Percentiles rank a stretch among this genome's conserved stretches.
Conservation (phyloP, 2,329 filamentous ascomycete species). For the Phyllosticta citrichinensis region DNA sequence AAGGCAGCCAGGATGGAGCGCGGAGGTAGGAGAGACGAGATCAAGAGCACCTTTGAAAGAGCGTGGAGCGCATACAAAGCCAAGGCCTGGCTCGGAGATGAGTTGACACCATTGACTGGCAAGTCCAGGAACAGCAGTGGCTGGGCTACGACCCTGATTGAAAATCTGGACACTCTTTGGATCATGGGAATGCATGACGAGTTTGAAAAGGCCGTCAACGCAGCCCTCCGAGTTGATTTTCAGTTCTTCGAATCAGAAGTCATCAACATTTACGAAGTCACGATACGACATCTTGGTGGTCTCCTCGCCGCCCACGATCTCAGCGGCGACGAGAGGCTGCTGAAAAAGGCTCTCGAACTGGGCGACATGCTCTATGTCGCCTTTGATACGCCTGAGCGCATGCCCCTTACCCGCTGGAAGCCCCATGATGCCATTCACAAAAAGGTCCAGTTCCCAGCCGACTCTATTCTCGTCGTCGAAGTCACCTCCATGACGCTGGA, state of each 20-base stretch:
- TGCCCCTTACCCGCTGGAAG: conserved; percentile 53
- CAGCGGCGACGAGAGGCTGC: conserved; percentile 60
- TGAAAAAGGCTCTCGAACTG: conserved; percentile 70
- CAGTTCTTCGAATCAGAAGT: conserved; percentile 26
- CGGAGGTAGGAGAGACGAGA: conserved; percentile 25
- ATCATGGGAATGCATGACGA: conserved; percentile 40
- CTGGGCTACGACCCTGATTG: conserved; percentile 38
- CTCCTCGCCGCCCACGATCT: conserved; percentile 80
- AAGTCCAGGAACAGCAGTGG: conserved; percentile 32
- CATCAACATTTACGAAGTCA: conserved; percentile 42
- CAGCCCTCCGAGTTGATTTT: conserved; percentile 35
- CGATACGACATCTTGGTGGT: conserved; percentile 76
- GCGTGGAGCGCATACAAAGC: conserved; percentile 36
- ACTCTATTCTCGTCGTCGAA: conserved; percentile 35
- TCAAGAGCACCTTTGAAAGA: conserved; percentile 34
- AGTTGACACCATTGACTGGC: conserved; percentile 36
- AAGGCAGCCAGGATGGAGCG: conserved; percentile 22
- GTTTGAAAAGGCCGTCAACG: conserved; percentile 36
- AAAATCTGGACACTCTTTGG: conserved; percentile 37
- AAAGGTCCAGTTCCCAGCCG: conserved; percentile 30
- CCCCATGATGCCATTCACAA: conserved; percentile 28
- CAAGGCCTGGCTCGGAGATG: conserved; percentile 40
- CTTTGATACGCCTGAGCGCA: conserved; percentile 88
- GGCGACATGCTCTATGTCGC: conserved; percentile 71
- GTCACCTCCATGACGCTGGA: conserved; percentile 39